Evolutionary conservation across 106 monocot species (phyloP), one percentile per base, ranked within the genome.

Genomic region (Dendrobium chrysotoxum): DNA sequence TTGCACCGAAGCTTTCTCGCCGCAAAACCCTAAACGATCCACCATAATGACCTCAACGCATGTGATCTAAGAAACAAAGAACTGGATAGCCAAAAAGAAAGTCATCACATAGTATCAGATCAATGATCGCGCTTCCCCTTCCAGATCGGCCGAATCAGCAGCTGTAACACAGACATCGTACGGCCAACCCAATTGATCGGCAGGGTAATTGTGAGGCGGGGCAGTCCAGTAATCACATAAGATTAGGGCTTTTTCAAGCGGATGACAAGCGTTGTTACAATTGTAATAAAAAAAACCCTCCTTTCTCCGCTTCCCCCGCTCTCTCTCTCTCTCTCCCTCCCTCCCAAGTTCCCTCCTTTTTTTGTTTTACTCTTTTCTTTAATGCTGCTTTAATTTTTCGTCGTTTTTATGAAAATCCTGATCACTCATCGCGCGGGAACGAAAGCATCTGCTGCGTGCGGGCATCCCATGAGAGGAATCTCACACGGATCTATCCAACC

Each of bases 11-110:
- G 7, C 23, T 7, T 26, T 8, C 25, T 45, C 35, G 17, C 53
- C 6, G 8, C 15, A 17, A 78, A 58, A 73, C 77, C 81, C 85
- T 66, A 78, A 30, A 23, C 12, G 53, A 75, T 75, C 72, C 44
- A 50, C 35, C 31, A 28, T 16, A 16, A 38, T 11, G 0, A 28
- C 71, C 74, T 21, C 40, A 42, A 74, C n/a, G 41, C 74, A 42
- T 41, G n/a, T 35, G 50, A 70, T 70, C 70, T 9, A 6, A 30
- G 70, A 13, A 70, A 31, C 31, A 21, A 35, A 35, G 15, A 70
- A 30, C 70, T 7, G 41, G 13, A 40, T 70, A 4, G 7, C 11
- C 28, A 10, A 28, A 28, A 39, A 38, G 7, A 4, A 17, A 17
- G 16, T 7, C 4, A 40, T 20, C 40, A 7, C 73, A 40, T 4